Percentiles rank a stretch among this genome's conserved stretches.
phyloP scores from a whole-genome alignment of 176 grass and related monocot genomes.

The Phyllostachys edulis region DNA sequence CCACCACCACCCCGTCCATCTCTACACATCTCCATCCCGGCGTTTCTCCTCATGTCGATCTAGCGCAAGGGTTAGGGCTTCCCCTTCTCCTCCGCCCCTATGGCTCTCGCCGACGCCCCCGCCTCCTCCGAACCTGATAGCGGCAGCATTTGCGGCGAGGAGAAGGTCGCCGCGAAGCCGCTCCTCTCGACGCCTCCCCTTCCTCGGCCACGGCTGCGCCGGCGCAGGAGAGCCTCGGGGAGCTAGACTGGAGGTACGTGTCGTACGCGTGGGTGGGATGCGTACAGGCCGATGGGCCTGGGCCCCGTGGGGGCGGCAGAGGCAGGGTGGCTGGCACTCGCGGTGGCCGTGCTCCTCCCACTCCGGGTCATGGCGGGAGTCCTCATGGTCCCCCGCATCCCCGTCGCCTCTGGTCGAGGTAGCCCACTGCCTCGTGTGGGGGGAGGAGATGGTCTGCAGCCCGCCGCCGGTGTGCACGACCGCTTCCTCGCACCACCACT shows the following conservation, averaged over 20 bases:
- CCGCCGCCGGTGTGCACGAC: no score
- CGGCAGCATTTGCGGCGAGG: conserved; percentile 11
- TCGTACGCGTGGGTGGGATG: no score
- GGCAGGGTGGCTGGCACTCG: conserved; percentile 40
- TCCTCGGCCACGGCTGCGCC: conserved; percentile 30
- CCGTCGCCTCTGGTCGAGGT: no score
- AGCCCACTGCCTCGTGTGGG: no score
- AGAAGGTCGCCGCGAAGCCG: conserved; percentile 30
- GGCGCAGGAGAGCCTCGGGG: no score
- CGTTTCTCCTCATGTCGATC: conserved; percentile 19
- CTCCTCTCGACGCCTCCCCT: conserved; percentile 28
- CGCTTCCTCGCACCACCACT: no score
- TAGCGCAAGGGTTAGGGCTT: conserved; percentile 30
- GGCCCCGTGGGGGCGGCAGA: conserved; percentile 47
- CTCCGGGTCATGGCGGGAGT: conserved; percentile 53
- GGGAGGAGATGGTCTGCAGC: no score
- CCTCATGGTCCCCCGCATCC: no score
- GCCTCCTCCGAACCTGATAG: not conserved
- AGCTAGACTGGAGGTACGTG: no score
- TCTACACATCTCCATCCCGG: not conserved
- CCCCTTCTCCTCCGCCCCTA: not conserved
- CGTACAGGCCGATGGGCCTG: conserved; percentile 55
- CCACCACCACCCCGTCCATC: no score
- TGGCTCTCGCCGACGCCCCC: conserved; percentile 23
- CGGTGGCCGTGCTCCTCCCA: conserved; percentile 52